Base-by-base conservation (phyloP, 352 stramenopile species). In the Phytophthora megakarya region DNA sequence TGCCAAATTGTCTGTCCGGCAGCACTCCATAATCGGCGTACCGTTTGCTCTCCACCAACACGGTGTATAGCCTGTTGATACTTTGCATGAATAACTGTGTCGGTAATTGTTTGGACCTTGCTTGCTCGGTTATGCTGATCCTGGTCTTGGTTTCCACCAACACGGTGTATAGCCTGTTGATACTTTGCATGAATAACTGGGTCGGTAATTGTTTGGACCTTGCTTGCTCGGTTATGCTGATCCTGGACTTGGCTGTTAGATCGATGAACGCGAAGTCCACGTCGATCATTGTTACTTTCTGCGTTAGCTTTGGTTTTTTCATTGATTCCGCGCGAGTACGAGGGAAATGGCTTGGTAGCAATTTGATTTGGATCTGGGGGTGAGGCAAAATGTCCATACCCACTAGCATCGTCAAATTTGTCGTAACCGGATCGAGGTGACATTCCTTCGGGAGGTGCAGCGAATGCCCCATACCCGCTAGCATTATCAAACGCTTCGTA, bases 21-120 rank as follows among this genome's bases (percentile, higher is more conserved):
- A 2, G 55, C 40, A 23, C 63, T 23, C 74, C 76, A 85, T 10
- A 88, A 56, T 16, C 47, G 61, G 26, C 71, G 26, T 26, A 67
- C 65, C n/a, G 67, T 55, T 0, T 66, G 19, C 30, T 80, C 66
- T 13, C 76, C 78, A 5, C 78, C 78, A 19, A 78, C 47, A 1
- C 55, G 55, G 18, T 62, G 62, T 21, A 85, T 60, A 2, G 74
- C 78, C 33, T 69, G 72, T n/a, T 76, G 60, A 54, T 89, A 89
- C 35, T 83, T 64, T 21, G 58, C 42, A 2, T 64, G 44, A 40
- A 67, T 30, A 50, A 65, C 38, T 46, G 19, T 12, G 7, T 68
- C 44, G 4, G 18, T 15, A 40, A 45, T 42, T 30, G 70, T 62
- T 45, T 40, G 30, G 16, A 33, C n/a, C 3, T 37, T 42, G 15